Percentiles rank a stretch among this genome's conserved stretches.
These are phyloP conservation scores for Cinnamomum chago DNA, from an alignment of 164 flowering plant species.

Conservation along the genomic window DNA sequence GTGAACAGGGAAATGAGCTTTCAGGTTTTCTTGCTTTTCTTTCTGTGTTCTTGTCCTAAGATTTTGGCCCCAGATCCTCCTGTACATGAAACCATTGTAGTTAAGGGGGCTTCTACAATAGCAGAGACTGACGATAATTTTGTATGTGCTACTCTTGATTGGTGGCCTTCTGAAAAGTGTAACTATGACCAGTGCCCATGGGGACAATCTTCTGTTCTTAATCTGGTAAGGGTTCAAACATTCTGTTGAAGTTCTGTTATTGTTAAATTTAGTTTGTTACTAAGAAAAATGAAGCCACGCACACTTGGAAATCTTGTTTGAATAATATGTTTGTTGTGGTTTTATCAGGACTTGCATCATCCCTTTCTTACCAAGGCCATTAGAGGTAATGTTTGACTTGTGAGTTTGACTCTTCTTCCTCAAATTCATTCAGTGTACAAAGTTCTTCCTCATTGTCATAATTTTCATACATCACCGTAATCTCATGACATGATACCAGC, in stretches of 20 bases:
- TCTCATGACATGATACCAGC: not conserved
- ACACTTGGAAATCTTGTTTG: not conserved
- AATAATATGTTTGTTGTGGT: conserved; percentile 7
- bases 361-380: conserved; percentile 66
- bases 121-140: conserved; percentile 63
- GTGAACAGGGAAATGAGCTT: conserved; percentile 31
- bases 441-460: not conserved
- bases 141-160: conserved; percentile 89
- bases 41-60: conserved; percentile 33
- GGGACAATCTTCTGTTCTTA: conserved; percentile 55
- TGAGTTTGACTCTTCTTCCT: not conserved
- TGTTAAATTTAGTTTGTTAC: no score
- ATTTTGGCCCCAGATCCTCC: conserved; percentile 33
- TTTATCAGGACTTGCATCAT: conserved; percentile 62
- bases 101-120: conserved; percentile 36
- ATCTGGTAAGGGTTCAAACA: conserved; percentile 42
- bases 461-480: not conserved
- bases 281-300: not conserved
- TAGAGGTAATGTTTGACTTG: conserved; percentile 45
- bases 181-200: conserved; percentile 80
- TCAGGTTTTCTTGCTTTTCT: conserved; percentile 28
- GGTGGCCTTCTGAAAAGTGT: conserved; percentile 94
- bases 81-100: conserved; percentile 30
- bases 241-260: not conserved
- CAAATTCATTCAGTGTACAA: not conserved